Evolutionary conservation across 2,329 filamentous ascomycete species (phyloP).

Genomic region (Penicillium concentricum): DNA sequence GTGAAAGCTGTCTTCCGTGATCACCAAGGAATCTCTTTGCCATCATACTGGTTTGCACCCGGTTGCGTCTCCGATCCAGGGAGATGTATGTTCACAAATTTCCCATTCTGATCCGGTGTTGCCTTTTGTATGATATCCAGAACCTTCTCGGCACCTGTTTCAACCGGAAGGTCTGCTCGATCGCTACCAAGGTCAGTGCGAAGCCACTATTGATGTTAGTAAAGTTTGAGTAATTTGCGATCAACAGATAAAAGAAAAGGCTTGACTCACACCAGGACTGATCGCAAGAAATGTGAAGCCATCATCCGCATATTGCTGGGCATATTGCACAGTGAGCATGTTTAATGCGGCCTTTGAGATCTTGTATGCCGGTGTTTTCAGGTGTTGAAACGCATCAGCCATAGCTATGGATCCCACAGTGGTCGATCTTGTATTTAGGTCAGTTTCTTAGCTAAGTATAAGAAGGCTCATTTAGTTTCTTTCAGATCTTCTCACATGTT

Average conservation of each 20-base stretch:
- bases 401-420: constrained; percentile 45
- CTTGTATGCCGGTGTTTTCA: constrained; percentile 41
- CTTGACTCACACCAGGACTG: constrained; percentile 46
- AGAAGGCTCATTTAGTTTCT: no score
- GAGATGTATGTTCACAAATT: constrained; percentile 48
- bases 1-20: background rate
- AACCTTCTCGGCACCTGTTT: constrained; percentile 39
- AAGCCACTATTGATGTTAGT: constrained; percentile 41
- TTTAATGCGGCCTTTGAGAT: constrained; percentile 52
- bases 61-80: constrained; percentile 39
- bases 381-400: constrained; percentile 29
- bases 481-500: constrained; percentile 42
- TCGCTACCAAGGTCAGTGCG: constrained; percentile 46
- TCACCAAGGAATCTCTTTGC: constrained; percentile 36
- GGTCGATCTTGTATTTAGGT: constrained; percentile 33
- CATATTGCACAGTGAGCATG: constrained; percentile 45
- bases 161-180: constrained; percentile 44
- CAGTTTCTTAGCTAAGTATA: background rate
- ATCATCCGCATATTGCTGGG: constrained; percentile 31
- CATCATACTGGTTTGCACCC: constrained; percentile 41
- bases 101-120: constrained; percentile 46
- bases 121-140: constrained; percentile 47
- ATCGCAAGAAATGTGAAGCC: constrained; percentile 47
- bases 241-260: background rate
- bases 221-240: background rate